phyloP scores from a whole-genome alignment of 352 stramenopile species.

The Pythium vanterpoolii region DNA sequence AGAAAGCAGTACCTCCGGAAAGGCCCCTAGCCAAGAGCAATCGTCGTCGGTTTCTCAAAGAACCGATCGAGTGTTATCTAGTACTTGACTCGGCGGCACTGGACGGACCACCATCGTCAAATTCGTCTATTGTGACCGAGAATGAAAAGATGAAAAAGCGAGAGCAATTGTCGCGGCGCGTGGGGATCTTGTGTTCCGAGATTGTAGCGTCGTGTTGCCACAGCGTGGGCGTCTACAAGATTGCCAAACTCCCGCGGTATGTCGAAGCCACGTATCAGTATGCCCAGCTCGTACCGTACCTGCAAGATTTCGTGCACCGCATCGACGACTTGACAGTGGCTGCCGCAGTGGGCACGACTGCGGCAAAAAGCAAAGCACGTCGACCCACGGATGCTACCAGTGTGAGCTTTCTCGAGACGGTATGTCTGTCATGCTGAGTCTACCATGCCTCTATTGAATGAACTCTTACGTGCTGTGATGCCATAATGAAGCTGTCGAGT shows the following conservation, averaged over 20 bases:
- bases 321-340: constrained; percentile 24
- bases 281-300: constrained; percentile 27
- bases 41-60: constrained; percentile 23
- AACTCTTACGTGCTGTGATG: not conserved
- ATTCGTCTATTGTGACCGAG: constrained; percentile 3
- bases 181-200: constrained; percentile 32
- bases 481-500: constrained; percentile 31
- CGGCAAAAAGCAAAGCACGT: constrained; percentile 21
- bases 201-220: constrained; percentile 33
- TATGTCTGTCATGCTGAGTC: constrained; percentile 13
- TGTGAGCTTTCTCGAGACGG: constrained; percentile 8
- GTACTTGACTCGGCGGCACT: constrained; percentile 20
- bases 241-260: constrained; percentile 22
- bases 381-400: constrained; percentile 15
- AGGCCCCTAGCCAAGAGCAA: constrained; percentile 1
- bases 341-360: not conserved
- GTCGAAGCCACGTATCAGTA: constrained; percentile 30
- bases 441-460: too few relatives aligned
- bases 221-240: constrained; percentile 17
- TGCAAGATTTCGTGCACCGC: constrained; percentile 34
- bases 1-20: not conserved
- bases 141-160: constrained; percentile 24
- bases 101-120: not conserved
- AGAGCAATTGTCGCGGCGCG: constrained; percentile 19
- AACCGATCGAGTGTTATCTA: constrained; percentile 27